Base-by-base conservation (phyloP, 2,329 filamentous ascomycete genomes). In the Ascochyta rabiei region DNA sequence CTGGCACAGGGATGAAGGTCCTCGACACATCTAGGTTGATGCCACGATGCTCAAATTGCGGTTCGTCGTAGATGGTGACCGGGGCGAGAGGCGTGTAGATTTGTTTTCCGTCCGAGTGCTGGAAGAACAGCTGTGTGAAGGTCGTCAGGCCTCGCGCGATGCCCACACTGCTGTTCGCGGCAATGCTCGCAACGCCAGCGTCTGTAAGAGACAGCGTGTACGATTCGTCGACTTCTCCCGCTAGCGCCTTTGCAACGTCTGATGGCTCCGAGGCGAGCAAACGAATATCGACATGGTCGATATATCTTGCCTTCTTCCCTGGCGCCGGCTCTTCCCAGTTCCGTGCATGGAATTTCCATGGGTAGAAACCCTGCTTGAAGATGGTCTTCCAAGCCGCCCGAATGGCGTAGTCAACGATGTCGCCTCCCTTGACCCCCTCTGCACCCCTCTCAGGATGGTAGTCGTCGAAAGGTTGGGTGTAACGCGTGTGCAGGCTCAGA, bases 81-180 rank as follows among this genome's bases (percentile, higher is more conserved):
- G 92, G 92, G 1, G 88, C 89, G 33, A 85, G 75, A 0, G 82
- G 82, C 1, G 88, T 91, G 77, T 96, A 96, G 1, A 81, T 74
- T 33, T 61, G 31, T 10, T 75, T 68, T 23, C 82, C 84, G 3
- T 79, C 69, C 34, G 86, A 86, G 75, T 91, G 87, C 71, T 85
- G 73, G 76, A 86, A 93, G 77, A 95, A 95, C 15, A 96, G 83
- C 77, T 96, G 91, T 0, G 84, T 82, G 68, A 95, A 91, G 2
- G 89, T 88, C 62, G 89, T 87, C 19, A 96, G 80, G n/a, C 83
- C 91, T 60, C 85, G 85, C 16, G 91, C 79, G 30, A 93, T 78
- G 44, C 91, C 91, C 6, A 84, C 82, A 15, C 87, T 87, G 1
- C 88, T 86, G 31, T 80, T 80, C 15, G 89, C 89, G 21, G 77